A percentile compares a stretch with the other conserved stretches of the same genome.
Evolutionary conservation across 306 rosid genomes (phyloP).

Genomic region (Macrotyloma uniflorum): DNA sequence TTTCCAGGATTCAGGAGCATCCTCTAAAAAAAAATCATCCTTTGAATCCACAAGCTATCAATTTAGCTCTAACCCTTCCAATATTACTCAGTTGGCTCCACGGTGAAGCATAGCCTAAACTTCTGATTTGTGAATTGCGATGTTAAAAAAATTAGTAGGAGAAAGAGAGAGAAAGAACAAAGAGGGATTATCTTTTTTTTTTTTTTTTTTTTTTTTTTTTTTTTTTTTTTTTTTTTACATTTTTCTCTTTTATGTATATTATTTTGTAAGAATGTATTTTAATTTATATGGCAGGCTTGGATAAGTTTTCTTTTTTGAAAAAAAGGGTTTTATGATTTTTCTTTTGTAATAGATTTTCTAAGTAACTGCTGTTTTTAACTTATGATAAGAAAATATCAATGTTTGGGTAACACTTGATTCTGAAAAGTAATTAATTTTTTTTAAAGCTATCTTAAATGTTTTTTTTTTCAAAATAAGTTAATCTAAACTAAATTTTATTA

Average conservation of each 20-base stretch:
- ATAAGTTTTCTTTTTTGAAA: not conserved
- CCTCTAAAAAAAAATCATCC: constrained; percentile 55
- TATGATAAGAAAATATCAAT: not conserved
- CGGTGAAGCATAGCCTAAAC: constrained; percentile 51
- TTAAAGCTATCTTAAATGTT: not conserved
- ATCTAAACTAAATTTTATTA: too few relatives aligned
- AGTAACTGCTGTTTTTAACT: not conserved
- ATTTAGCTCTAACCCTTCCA: constrained; percentile 57
- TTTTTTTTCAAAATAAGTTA: too few relatives aligned
- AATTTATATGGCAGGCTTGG: not conserved
- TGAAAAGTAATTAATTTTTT: not conserved
- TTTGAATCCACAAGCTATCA: constrained; percentile 46
- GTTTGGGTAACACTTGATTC: not conserved
- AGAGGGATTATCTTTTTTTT: constrained; percentile 1
- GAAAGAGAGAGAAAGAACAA: not conserved
- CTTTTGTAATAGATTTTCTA: not conserved
- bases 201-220: not conserved
- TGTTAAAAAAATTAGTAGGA: constrained; percentile 9
- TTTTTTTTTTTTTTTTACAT: not conserved
- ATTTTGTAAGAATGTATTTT: constrained; percentile 1
- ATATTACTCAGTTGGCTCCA: constrained; percentile 68
- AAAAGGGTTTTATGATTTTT: not conserved
- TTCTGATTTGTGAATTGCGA: constrained; percentile 18
- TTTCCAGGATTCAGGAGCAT: constrained; percentile 58
- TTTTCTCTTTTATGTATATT: not conserved